A percentile compares a stretch with the other conserved stretches of the same genome.
Evolutionary conservation across 768 basidiomycete genomes (phyloP).

Genomic region (Boletellus emodensis): DNA sequence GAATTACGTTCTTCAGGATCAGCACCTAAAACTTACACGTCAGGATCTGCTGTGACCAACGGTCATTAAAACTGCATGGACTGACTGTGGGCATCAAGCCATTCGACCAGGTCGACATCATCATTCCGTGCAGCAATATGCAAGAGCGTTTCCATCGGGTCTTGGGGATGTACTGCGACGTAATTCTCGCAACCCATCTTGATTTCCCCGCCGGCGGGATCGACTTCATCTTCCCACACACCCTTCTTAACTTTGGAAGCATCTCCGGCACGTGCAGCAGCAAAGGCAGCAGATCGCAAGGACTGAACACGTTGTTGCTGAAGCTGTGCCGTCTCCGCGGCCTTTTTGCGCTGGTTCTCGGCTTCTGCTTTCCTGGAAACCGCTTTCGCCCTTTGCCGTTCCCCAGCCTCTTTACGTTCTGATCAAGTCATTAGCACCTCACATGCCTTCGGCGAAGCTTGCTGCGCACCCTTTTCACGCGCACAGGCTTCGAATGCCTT

Average conservation of each 20-base stretch:
- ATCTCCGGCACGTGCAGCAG: conserved; percentile 57
- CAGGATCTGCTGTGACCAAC: conserved; percentile 17
- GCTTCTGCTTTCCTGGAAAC: conserved; percentile 55
- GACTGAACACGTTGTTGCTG: conserved; percentile 50
- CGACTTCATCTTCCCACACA: conserved; percentile 66
- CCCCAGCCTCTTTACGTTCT: conserved; percentile 53
- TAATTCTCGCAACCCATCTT: conserved; percentile 53
- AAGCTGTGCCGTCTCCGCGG: conserved; percentile 45
- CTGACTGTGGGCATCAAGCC: conserved; percentile 72
- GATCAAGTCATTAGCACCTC: conserved; percentile 11
- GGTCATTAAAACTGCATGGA: conserved; percentile 24
- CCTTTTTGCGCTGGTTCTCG: conserved; percentile 41
- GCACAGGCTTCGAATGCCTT: conserved; percentile 43
- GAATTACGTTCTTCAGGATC: conserved; percentile 68
- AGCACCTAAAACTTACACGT: conserved; percentile 46
- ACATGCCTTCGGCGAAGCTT: conserved; percentile 2
- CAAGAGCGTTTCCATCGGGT: conserved; percentile 63
- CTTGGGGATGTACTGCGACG: conserved; percentile 42
- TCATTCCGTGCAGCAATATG: conserved; percentile 61
- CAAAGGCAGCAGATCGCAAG: conserved; percentile 59
- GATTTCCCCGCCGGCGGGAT: conserved; percentile 69
- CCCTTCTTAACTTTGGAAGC: conserved; percentile 54
- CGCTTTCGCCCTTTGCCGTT: conserved; percentile 52
- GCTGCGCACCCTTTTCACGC: conserved; percentile 47
- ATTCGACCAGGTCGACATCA: conserved; percentile 55